These are phyloP conservation scores for Lactarius psammicola DNA, from an alignment of 768 basidiomycete genomes.

Conservation along the genomic window DNA sequence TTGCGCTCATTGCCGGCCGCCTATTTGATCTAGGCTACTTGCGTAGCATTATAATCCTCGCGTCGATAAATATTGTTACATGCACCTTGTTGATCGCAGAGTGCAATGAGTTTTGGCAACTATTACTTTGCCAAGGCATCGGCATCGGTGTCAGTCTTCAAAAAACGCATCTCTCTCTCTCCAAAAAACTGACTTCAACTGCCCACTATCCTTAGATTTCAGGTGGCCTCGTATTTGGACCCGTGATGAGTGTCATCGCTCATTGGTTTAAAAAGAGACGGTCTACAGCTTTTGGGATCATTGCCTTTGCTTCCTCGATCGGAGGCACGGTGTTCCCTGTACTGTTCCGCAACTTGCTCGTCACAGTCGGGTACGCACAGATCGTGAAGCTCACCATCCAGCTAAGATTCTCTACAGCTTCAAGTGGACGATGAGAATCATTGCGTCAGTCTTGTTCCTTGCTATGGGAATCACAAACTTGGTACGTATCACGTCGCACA, in stretches of 20 bases:
- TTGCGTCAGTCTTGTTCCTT: conserved; percentile 60
- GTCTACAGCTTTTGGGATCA: conserved; percentile 57
- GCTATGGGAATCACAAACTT: conserved; percentile 56
- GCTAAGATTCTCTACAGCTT: conserved; percentile 46
- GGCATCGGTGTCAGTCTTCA: conserved; percentile 53
- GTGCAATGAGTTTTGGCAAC: conserved; percentile 76
- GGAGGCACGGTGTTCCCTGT: conserved; percentile 73
- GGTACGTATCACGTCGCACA: conserved; percentile 33
- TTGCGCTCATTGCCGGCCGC: conserved; percentile 61
- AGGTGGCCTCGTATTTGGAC: conserved; percentile 59
- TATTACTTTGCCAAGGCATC: conserved; percentile 72
- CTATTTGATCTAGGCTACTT: conserved; percentile 74
- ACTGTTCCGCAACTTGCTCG: conserved; percentile 52
- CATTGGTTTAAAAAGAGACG: conserved; percentile 71
- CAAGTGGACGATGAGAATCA: conserved; percentile 70
- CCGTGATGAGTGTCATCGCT: conserved; percentile 55
- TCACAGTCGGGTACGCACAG: conserved; percentile 48
- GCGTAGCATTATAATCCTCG: conserved; percentile 46
- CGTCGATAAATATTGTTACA: conserved; percentile 50
- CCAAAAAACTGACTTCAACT: background rate
- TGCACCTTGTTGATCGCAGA: conserved; percentile 67
- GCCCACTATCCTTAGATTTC: conserved; percentile 28
- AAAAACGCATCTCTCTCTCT: background rate
- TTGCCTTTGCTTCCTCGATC: conserved; percentile 62
- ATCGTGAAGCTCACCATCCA: conserved; percentile 1